Evolutionary conservation across 2,329 filamentous ascomycete genomes (phyloP).

Genomic region (Penicillium sp.): DNA sequence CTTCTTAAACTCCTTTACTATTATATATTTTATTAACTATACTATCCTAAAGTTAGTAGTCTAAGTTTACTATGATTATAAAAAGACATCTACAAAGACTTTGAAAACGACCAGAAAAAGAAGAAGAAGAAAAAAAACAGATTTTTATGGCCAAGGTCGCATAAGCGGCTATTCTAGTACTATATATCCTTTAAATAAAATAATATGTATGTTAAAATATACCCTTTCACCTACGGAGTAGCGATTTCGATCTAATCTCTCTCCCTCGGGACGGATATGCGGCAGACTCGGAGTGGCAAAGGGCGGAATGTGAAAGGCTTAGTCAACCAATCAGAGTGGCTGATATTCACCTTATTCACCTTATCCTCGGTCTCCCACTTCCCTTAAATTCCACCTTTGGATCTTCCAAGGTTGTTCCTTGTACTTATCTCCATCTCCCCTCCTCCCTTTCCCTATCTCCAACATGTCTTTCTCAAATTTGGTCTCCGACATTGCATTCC

Average conservation of each 20-base stretch:
- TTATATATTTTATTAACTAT: too few relatives aligned
- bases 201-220: too few relatives aligned
- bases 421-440: background rate
- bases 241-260: background rate
- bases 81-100: too few relatives aligned
- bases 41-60: too few relatives aligned
- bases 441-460: background rate
- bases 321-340: background rate
- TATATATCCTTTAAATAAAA: too few relatives aligned
- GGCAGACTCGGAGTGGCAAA: background rate
- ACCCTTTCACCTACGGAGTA: too few relatives aligned
- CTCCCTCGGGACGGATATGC: background rate
- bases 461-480: conserved; percentile 52
- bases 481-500: conserved; percentile 50
- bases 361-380: background rate
- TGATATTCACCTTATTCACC: conserved; percentile 2
- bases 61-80: too few relatives aligned
- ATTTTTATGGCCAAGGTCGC: too few relatives aligned
- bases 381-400: background rate
- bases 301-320: background rate
- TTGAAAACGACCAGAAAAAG: too few relatives aligned
- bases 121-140: too few relatives aligned
- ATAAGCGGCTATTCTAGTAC: too few relatives aligned
- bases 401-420: background rate
- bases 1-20: too few relatives aligned